Evolutionary conservation across 768 basidiomycete species (phyloP), one percentile per base, ranked within the genome.

Genomic region (Leccinellum rugosiceps): DNA sequence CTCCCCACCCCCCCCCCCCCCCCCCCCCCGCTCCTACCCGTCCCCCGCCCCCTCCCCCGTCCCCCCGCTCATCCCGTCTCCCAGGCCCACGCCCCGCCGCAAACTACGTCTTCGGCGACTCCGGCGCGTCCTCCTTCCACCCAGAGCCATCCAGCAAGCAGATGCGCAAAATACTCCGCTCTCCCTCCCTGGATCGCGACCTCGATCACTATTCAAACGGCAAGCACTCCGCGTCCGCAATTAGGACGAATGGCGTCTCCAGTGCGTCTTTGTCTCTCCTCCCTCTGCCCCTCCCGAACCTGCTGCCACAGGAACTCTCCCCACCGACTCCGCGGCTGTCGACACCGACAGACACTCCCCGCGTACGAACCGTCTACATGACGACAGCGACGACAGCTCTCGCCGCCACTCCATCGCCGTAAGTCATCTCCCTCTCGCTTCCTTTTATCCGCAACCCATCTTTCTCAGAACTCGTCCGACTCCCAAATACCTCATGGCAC

Each of bases 331-430:
- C 14, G 59, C 52, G 52, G 14, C 0, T 13, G 3, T 50, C 61
- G 51, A 82, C 60, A 61, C 60, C 45, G 74, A 71, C 47, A 69
- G 69, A 52, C 59, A 60, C 53, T 66, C 65, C 15, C 62, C 68
- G 6, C 65, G 68, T 54, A 58, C 63, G 65, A 67, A 47, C 32
- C 67, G 78, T 78, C 72, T 63, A 23, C 74, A 75, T 21, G 80
- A 80, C 50, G 77, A 81, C 55, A 85, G 85, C 65, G 86, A 90
- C 74, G 67, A 85, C 68, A 83, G 73, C 62, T 87, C 87, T 77
- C 80, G 88, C 49, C 76, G 88, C 23, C 87, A 88, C 65, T 88
- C 88, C 26, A 85, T 89, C 60, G 84, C 85, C 43, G 80, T 82
- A 64, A 81, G 83, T 62, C 78, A 41, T 7, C 3, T 30, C 28